Evolutionary conservation across 2,329 filamentous ascomycete species (phyloP).

Genomic region (Scedosporium apiospermum): DNA sequence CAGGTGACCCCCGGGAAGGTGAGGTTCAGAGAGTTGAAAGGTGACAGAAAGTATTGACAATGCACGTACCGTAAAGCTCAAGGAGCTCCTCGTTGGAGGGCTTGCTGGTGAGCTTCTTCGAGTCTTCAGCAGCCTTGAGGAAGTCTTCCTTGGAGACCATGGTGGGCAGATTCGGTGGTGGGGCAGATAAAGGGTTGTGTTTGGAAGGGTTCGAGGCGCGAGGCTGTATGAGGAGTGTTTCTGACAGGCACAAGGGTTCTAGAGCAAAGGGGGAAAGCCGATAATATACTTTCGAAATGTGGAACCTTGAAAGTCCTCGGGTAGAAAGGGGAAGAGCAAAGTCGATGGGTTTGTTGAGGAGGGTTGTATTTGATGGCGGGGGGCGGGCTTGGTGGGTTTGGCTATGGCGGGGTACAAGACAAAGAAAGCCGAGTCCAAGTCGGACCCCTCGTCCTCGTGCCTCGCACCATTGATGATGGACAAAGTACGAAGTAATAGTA

Average conservation of each 20-base stretch:
- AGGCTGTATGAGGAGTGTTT: background rate
- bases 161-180: background rate
- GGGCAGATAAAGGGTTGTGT: slow-evolving; percentile 21
- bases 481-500: background rate
- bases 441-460: background rate
- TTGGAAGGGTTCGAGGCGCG: background rate
- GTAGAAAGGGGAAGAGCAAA: background rate
- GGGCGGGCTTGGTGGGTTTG: background rate
- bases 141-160: slow-evolving; percentile 34
- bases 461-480: background rate
- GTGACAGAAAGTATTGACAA: no score
- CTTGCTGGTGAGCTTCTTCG: slow-evolving; percentile 58
- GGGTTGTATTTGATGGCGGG: background rate
- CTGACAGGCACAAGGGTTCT: background rate
- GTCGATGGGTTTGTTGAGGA: background rate
- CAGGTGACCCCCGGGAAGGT: background rate
- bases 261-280: background rate
- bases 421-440: no score
- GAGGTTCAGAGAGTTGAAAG: background rate
- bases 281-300: background rate
- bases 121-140: slow-evolving; percentile 49
- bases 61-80: slow-evolving; percentile 44
- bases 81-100: slow-evolving; percentile 56
- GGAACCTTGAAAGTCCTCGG: background rate
- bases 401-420: background rate